Conservation (phyloP, 2,329 filamentous ascomycete genomes). For the Verticillium nonalfalfae region DNA sequence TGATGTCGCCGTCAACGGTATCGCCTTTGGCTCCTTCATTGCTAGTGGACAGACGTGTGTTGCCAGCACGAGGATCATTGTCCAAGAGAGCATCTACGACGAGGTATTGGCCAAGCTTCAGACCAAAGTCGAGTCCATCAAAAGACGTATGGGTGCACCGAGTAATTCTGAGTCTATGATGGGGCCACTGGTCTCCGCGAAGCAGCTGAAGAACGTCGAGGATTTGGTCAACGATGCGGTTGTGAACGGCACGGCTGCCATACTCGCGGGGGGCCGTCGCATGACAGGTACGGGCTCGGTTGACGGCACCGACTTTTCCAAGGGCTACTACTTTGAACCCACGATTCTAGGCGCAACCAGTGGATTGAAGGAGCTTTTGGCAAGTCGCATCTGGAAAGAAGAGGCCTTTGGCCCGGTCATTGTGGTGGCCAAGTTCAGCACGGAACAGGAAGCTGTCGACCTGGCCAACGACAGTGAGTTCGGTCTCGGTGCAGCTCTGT, state of each 20-base stretch:
- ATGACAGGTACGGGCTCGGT: conserved; percentile 40
- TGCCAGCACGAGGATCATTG: conserved; percentile 68
- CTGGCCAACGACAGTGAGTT: conserved; percentile 70
- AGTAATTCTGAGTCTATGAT: conserved; percentile 52
- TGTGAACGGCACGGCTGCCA: conserved; percentile 31
- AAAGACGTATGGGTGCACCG: conserved; percentile 49
- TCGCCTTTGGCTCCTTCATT: conserved; percentile 53
- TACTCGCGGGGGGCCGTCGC: conserved; percentile 37
- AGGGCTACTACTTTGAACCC: conserved; percentile 71
- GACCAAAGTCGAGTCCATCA: conserved; percentile 52
- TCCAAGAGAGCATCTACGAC: conserved; percentile 61
- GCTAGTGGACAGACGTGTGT: conserved; percentile 55
- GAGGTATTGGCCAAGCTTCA: conserved; percentile 59
- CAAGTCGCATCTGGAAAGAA: conserved; percentile 69
- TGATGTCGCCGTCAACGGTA: conserved; percentile 61
- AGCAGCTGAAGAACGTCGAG: conserved; percentile 61
- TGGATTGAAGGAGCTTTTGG: conserved; percentile 51
- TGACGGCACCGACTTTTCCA: conserved; percentile 43
- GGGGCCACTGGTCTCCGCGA: conserved; percentile 56
- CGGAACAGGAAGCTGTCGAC: conserved; percentile 62
- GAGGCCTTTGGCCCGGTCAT: conserved; percentile 82
- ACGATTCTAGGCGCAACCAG: conserved; percentile 57
- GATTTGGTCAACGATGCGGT: conserved; percentile 60
- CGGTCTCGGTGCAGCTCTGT: conserved; percentile 70
- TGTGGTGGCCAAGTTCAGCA: conserved; percentile 68